Percentiles rank a stretch among this genome's conserved stretches.
Evolutionary conservation across 805 yeast genomes (phyloP).

Genomic region (Starmerella sp.): DNA sequence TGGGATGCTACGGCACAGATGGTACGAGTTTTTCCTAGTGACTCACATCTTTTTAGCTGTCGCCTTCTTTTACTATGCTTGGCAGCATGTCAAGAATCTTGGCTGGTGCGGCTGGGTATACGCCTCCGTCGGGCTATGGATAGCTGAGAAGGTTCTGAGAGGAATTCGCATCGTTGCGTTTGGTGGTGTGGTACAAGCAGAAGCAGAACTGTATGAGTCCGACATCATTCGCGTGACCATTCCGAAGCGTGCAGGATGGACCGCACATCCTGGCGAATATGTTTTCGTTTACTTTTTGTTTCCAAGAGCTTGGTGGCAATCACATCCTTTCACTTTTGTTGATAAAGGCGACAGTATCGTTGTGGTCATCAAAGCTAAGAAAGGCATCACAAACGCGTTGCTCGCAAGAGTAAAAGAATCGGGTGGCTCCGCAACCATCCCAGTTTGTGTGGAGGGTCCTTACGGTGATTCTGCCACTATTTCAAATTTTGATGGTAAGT

Average conservation of each 20-base stretch:
- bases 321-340: constrained; percentile 56
- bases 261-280: constrained; percentile 8
- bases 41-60: constrained; percentile 2
- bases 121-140: constrained; percentile 1
- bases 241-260: constrained; percentile 5
- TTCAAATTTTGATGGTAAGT: not conserved
- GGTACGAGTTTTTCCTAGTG: constrained; percentile 7
- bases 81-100: constrained; percentile 7
- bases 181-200: constrained; percentile 6
- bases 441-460: constrained; percentile 5
- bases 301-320: constrained; percentile 48
- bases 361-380: constrained; percentile 9
- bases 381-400: not conserved
- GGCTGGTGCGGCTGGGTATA: constrained; percentile 10
- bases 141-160: constrained; percentile 1
- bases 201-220: not conserved
- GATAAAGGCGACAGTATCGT: not conserved
- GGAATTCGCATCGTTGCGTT: not conserved
- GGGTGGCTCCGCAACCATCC: not conserved
- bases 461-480: constrained; percentile 4
- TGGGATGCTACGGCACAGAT: constrained; percentile 5
- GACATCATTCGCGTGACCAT: constrained; percentile 4
- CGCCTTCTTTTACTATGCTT: constrained; percentile 2
- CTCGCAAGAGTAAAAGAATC: not conserved
- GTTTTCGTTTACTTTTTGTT: constrained; percentile 28